Evolutionary conservation across 2,329 filamentous ascomycete species (phyloP).

Genomic region (Ophiognomonia clavigignenti-juglandacearum): DNA sequence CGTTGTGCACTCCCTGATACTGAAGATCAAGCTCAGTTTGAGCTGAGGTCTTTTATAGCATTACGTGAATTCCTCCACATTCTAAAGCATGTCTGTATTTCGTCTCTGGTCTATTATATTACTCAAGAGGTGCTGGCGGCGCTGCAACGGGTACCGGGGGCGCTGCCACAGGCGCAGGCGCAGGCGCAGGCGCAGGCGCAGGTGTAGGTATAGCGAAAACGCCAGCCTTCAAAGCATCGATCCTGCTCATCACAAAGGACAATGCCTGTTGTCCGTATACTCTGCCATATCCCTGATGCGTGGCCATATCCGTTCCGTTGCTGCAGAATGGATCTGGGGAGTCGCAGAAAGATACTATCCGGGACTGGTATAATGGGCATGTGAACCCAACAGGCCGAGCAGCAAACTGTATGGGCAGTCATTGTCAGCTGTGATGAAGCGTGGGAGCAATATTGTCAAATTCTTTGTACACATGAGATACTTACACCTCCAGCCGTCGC

Average conservation of each 20-base stretch:
- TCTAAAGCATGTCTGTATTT: too few species aligned
- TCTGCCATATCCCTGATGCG: constrained; percentile 53
- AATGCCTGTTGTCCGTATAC: constrained; percentile 54
- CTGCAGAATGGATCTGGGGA: constrained; percentile 57
- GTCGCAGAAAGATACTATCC: constrained; percentile 56
- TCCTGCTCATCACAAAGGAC: constrained; percentile 47
- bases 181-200: too few species aligned
- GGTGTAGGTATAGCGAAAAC: too few species aligned
- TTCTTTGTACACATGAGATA: constrained; percentile 20
- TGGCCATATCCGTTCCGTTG: constrained; percentile 46
- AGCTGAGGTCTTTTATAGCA: too few species aligned
- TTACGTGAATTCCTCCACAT: too few species aligned
- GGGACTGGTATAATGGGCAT: constrained; percentile 45
- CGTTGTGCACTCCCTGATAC: too few species aligned
- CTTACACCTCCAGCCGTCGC: constrained; percentile 51
- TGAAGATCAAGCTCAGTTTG: too few species aligned
- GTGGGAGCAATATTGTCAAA: constrained; percentile 38
- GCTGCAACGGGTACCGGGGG: too few species aligned
- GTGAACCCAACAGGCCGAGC: constrained; percentile 48
- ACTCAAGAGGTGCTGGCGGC: too few species aligned
- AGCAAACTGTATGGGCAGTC: constrained; percentile 41
- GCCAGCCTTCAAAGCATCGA: neutral
- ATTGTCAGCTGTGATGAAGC: constrained; percentile 8
- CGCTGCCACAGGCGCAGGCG: too few species aligned
- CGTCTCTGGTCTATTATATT: too few species aligned